phyloP scores from a whole-genome alignment of 2,329 filamentous ascomycete species.

The Xylaria sp. region DNA sequence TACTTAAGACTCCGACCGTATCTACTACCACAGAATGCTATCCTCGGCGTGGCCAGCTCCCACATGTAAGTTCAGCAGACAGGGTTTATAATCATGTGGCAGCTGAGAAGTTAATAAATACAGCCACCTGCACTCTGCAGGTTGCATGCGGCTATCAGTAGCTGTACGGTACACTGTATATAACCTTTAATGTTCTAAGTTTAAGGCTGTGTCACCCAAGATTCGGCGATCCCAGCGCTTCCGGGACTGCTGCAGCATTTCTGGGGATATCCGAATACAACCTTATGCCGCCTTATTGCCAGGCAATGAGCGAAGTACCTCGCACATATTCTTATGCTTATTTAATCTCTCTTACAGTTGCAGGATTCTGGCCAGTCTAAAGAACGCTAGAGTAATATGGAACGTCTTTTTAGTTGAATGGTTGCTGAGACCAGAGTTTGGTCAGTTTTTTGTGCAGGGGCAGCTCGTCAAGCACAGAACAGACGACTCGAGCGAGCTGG shows the following conservation, averaged over 20 bases:
- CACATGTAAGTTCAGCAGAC: too few species aligned
- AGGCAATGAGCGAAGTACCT: too few species aligned
- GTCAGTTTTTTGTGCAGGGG: background rate
- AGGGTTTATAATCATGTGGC: background rate
- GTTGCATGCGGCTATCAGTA: constrained; percentile 9
- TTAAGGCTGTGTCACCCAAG: background rate
- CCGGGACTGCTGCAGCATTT: background rate
- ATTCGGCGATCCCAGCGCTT: background rate
- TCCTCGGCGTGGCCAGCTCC: background rate
- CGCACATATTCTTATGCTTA: too few species aligned
- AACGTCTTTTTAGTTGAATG: too few species aligned
- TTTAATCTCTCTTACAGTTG: too few species aligned
- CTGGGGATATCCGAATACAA: background rate
- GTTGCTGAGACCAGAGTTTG: background rate
- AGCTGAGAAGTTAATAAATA: constrained; percentile 2
- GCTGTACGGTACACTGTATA: background rate
- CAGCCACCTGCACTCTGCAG: constrained; percentile 10
- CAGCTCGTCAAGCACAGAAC: background rate
- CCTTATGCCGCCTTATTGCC: too few species aligned
- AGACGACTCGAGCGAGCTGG: background rate
- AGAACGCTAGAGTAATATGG: too few species aligned
- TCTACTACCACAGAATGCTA: too few species aligned
- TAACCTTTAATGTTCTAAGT: background rate
- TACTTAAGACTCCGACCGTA: too few species aligned
- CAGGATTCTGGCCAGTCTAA: too few species aligned